Conservation (phyloP, 2,329 filamentous ascomycete species). For the Aschersonia sp. region DNA sequence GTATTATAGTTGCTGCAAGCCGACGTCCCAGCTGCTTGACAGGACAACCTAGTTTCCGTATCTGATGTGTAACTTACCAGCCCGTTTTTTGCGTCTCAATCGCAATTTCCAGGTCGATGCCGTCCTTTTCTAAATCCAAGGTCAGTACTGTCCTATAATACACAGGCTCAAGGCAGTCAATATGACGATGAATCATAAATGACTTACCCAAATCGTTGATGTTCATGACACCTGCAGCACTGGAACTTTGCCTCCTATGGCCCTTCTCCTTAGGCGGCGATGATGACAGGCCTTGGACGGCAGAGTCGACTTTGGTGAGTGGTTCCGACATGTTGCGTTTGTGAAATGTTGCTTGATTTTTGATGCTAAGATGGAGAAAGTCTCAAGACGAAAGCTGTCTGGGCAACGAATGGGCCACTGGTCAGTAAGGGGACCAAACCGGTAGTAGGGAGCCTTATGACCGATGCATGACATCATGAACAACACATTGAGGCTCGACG, state of each 20-base stretch:
- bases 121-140: conserved; percentile 49
- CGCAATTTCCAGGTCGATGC: conserved; percentile 57
- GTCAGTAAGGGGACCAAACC: background rate
- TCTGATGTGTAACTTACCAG: conserved; percentile 45
- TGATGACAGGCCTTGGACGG: conserved; percentile 63
- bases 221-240: conserved; percentile 52
- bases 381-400: conserved; percentile 4
- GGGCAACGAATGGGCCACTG: background rate
- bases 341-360: background rate
- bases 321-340: conserved; percentile 28
- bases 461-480: too few relatives aligned
- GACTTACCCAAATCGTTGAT: conserved; percentile 72
- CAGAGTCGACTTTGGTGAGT: conserved; percentile 83
- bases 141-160: background rate
- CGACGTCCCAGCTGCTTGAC: too few relatives aligned
- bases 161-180: too few relatives aligned
- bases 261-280: conserved; percentile 53
- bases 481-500: too few relatives aligned
- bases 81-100: conserved; percentile 76
- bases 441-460: too few relatives aligned
- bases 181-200: background rate
- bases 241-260: conserved; percentile 60
- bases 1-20: background rate
- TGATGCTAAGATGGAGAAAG: background rate
- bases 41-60: too few relatives aligned